Percentiles rank a stretch among this genome's conserved stretches.
Evolutionary conservation across 371 early-diverging fungal species (phyloP).

Genomic region (Circinella umbellata): DNA sequence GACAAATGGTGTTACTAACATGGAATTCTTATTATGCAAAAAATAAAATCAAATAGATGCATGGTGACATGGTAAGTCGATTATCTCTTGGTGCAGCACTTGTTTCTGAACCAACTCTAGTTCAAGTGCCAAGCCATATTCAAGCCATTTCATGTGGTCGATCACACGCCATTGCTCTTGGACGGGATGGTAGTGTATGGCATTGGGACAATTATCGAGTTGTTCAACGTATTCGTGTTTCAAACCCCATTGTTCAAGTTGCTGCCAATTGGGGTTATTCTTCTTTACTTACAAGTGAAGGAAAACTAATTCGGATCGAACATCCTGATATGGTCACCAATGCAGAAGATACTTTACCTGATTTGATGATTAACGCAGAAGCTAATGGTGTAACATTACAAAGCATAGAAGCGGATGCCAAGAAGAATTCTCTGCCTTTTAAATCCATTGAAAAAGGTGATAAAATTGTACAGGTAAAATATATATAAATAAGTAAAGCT

Average conservation of each 20-base stretch:
- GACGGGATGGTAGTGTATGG: conserved; percentile 34
- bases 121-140: conserved; percentile 19
- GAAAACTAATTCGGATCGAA: conserved; percentile 30
- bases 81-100: conserved; percentile 10
- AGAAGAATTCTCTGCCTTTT: not conserved
- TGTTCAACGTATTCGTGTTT: conserved; percentile 26
- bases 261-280: conserved; percentile 43
- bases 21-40: not conserved
- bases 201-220: conserved; percentile 42
- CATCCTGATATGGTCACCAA: conserved; percentile 19
- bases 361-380: not conserved
- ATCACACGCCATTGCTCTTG: conserved; percentile 46
- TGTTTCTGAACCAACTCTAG: conserved; percentile 15
- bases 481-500: not conserved
- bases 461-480: conserved; percentile 17
- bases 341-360: not conserved
- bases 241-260: conserved; percentile 30
- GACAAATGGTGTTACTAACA: too few species aligned
- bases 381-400: not conserved
- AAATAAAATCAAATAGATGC: conserved; percentile 6
- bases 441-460: conserved; percentile 12
- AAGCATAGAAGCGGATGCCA: not conserved
- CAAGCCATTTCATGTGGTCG: conserved; percentile 36
- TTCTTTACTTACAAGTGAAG: conserved; percentile 29
- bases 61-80: conserved; percentile 4